Evolutionary conservation across 495 filamentous ascomycete species (phyloP), one percentile per base, ranked within the genome.

Genomic region (Platismatia glauca): DNA sequence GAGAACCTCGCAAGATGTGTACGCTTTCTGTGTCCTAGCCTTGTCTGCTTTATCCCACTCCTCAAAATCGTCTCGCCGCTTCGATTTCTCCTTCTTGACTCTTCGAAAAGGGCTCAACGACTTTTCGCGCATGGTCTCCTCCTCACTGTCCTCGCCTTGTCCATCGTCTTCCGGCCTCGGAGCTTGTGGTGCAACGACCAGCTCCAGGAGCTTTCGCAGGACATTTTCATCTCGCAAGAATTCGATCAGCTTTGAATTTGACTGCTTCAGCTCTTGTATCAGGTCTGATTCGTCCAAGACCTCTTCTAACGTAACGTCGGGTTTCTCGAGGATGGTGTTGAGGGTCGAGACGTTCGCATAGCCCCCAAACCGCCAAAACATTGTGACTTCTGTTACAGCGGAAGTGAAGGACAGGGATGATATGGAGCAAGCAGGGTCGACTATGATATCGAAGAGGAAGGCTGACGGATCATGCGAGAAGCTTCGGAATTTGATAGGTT

Each of bases 321-420:
- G 85, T 76, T 95, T 95, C 66, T 97, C 94, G 69, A 99, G 91
- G 68, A 97, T 88, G 68, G 85, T 91, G 76, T 97, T 95, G 74
- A 98, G 88, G 68, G 91, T 88, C 69, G 93, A 96, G 77, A 95
- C 86, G 80, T 89, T 95, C 75, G 93, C 89, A 82, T 97, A 97
- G 73, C 91, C 91, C 79, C 95, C 92, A 78, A 97, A 97, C 75
- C 91, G 86, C 92, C 92, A 97, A 75, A 97, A 97, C 92, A 97
- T 97, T 77, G 74, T 90, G 87, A 72, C 34, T 55, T 60, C 63
- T 67, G 67, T 64, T 68, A 68, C 62, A 69, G 70, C 71, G 48
- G 68, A 65, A 74, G 65, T 76, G 77, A 79, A 76, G 73, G 68
- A 74, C 44, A 48, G 59, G 18, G 33, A 34, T 16, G 29, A 22